Percentiles rank a stretch among this genome's conserved stretches.
Evolutionary conservation across 2,329 filamentous ascomycete species (phyloP).

Genomic region (Fusarium sp.): DNA sequence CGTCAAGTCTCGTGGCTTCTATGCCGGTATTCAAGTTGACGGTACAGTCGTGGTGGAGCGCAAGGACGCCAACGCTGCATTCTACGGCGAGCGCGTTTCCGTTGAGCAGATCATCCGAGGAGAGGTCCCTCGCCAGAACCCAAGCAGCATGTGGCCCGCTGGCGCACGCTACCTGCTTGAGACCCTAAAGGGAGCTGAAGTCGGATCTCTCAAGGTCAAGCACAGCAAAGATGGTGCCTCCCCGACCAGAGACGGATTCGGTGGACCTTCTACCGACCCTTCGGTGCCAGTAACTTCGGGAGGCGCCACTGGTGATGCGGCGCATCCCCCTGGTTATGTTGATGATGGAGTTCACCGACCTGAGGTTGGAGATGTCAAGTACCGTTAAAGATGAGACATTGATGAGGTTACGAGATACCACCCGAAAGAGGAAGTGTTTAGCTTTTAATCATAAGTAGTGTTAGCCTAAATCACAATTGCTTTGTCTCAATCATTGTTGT

Average conservation of each 20-base stretch:
- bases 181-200: slow-evolving; percentile 49
- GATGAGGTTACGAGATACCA: slow-evolving; percentile 35
- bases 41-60: slow-evolving; percentile 88
- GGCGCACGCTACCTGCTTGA: slow-evolving; percentile 48
- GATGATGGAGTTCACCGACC: slow-evolving; percentile 41
- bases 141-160: slow-evolving; percentile 48
- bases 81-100: slow-evolving; percentile 74
- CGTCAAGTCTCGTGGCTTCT: slow-evolving; percentile 89
- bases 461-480: background rate
- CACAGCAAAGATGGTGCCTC: slow-evolving; percentile 22
- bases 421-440: background rate
- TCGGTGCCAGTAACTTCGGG: slow-evolving; percentile 24
- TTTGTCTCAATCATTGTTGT: background rate
- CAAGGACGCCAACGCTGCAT: slow-evolving; percentile 87
- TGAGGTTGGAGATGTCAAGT: slow-evolving; percentile 43
- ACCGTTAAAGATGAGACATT: slow-evolving; percentile 20
- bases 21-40: slow-evolving; percentile 87
- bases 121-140: slow-evolving; percentile 45
- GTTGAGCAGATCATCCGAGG: slow-evolving; percentile 62
- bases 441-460: background rate
- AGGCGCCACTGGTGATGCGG: slow-evolving; percentile 1
- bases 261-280: slow-evolving; percentile 12
- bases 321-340: slow-evolving; percentile 39
- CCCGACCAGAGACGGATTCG: slow-evolving; percentile 18
- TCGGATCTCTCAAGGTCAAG: slow-evolving; percentile 41